Evolutionary conservation across 2,329 filamentous ascomycete species (phyloP), one percentile per base, ranked within the genome.

Genomic region (Monosporascus sp.): DNA sequence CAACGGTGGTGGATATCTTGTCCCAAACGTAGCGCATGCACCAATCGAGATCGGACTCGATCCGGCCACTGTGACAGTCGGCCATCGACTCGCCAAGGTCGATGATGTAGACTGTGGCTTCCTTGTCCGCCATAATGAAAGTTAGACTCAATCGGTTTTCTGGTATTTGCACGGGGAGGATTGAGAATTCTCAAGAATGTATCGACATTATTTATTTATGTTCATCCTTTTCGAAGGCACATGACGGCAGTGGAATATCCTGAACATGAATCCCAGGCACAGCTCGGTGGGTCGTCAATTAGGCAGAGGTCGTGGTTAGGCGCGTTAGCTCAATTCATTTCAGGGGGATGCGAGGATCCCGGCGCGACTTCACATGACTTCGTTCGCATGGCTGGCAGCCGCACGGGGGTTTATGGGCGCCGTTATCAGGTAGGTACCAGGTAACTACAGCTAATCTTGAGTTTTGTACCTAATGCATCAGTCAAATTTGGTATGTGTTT

Each of bases 1-100:
- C 71, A 70, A 90, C 87, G 3, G 85, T 90, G 7, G 82, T 83
- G 5, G 86, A 87, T 60, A 95, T 88, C 68, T 89, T 94, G 76
- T 97, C 93, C 92, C 93, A 99, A 48, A 97, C 82, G 72, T 96
- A 99, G 57, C 84, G 83, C 83, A 97, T 85, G 47, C 84, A 83
- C 84, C 87, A 99, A 55, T 97, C 90, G 18, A 99, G 81, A 68
- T 97, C 88, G 3, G 87, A 87, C 68, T 93, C 82, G 20, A 75
- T 68, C 60, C 94, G 84, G 25, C 87, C 90, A 72, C 83, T 79
- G 61, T 84, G 82, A 62, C 77, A 80, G 66, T 88, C 77, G 53
- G 79, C 87, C 89, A 96, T 97, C n/a, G 92, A 89, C 64, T 75
- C 77, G 53, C 91, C 92, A 24, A 97, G 77, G 72, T 99, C 94